Evolutionary conservation across 805 yeast genomes (phyloP), one percentile per base, ranked within the genome.

Genomic region (Wickerhamiella brachini): DNA sequence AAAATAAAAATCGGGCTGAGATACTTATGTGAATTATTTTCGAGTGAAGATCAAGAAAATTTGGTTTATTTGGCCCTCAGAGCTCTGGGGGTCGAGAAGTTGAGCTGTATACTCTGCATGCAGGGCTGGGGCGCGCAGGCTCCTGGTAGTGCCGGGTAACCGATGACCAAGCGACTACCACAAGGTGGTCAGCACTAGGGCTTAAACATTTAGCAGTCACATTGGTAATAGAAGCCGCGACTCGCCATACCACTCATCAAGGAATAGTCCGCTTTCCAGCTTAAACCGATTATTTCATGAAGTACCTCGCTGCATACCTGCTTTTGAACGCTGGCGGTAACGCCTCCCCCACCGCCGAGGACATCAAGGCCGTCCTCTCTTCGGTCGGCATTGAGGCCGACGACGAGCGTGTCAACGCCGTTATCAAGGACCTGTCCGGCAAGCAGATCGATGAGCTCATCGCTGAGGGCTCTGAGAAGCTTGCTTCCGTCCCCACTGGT

Each of bases 291-390:
- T 63, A 60, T 62, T 65, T 61, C 63, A 65, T 88, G 97, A 93
- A 88, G 85, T 90, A 90, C 83, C 84, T 93, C 78, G 98, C 98
- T 77, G 97, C 98, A 75, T 93, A 93, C 81, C 84, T 93, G 76
- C 84, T 90, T 77, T 82, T 93, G 76, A 88, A 83, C 78, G 88
- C 93, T 73, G 95, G 95, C 75, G 98, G 97, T 73, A 82, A 81
- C 79, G 72, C 88, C 71, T 69, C 93, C 67, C 97, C 98, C 76
- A 77, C 95, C 64, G 94, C 95, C 65, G 81, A 84, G 69, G 90
- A 87, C 74, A 79, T 93, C 79, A 76, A 85, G 75, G 67, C 83
- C 64, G 83, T 93, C 68, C 81, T 93, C 71, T 83, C 85, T 71
- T 77, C 97, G 54, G 97, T 90, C 67, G 97, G 97, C 74, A 82